Percentiles rank a stretch among this genome's conserved stretches.
Conservation (phyloP, 2,329 filamentous ascomycete species). For the Fusarium burgessii region DNA sequence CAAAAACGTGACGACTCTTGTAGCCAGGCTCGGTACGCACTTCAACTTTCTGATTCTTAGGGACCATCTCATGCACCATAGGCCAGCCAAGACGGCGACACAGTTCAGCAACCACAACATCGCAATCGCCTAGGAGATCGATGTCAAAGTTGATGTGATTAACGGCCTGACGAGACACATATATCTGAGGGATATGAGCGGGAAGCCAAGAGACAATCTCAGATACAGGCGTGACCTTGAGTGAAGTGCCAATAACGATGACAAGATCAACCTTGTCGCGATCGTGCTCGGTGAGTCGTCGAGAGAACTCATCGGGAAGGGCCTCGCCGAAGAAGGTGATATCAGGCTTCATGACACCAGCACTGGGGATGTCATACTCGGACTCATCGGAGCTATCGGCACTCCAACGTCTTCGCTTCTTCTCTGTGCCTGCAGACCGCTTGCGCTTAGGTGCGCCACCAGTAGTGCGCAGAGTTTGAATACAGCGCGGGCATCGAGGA, state of each 20-base stretch:
- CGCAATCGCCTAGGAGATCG: constrained; percentile 94
- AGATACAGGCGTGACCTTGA: constrained; percentile 95
- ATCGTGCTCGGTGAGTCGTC: constrained; percentile 84
- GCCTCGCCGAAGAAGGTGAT: constrained; percentile 98
- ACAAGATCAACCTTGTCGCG: constrained; percentile 85
- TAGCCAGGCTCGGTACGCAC: constrained; percentile 57
- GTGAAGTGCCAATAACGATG: constrained; percentile 93
- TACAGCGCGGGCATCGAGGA: constrained; percentile 81
- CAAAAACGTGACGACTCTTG: constrained; percentile 55
- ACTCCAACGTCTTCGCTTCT: constrained; percentile 57
- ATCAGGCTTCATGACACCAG: constrained; percentile 94
- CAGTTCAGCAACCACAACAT: constrained; percentile 88
- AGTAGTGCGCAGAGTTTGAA: constrained; percentile 60
- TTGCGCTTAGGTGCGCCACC: constrained; percentile 53
- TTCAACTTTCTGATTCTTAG: constrained; percentile 71
- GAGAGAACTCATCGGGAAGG: constrained; percentile 85
- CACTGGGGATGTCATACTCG: constrained; percentile 68
- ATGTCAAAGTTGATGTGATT: constrained; percentile 95
- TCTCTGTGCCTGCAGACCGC: constrained; percentile 55
- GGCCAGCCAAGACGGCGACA: constrained; percentile 85
- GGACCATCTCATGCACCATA: constrained; percentile 84
- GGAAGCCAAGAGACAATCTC: constrained; percentile 88
- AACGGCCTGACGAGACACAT: constrained; percentile 87
- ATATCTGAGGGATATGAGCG: constrained; percentile 86
- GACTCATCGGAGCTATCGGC: constrained; percentile 59